These are phyloP conservation scores for Huiozyma sinensis DNA, from an alignment of 805 yeast species.

Conservation along the genomic window DNA sequence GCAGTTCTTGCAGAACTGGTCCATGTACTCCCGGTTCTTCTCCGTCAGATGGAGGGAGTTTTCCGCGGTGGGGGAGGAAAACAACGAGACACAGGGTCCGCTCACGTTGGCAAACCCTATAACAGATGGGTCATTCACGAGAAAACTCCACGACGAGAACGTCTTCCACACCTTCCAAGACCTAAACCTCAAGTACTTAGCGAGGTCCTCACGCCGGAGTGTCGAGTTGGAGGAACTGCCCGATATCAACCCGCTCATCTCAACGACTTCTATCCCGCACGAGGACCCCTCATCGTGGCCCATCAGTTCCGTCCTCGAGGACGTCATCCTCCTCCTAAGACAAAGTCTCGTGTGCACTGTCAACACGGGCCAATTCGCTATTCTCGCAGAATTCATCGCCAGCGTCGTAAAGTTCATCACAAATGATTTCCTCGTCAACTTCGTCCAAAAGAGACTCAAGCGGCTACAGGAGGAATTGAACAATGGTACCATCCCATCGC, in stretches of 20 bases:
- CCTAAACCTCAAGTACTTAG: constrained; percentile 53
- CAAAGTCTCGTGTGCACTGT: constrained; percentile 53
- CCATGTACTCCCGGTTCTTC: constrained; percentile 63
- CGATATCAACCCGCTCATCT: constrained; percentile 31
- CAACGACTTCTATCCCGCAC: constrained; percentile 9
- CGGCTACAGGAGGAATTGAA: constrained; percentile 18
- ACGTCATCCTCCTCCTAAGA: constrained; percentile 62
- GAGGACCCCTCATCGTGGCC: constrained; percentile 35
- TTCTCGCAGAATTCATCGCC: constrained; percentile 22
- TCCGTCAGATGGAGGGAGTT: constrained; percentile 55
- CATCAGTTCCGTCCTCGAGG: constrained; percentile 79
- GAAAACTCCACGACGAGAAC: constrained; percentile 28
- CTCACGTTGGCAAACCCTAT: constrained; percentile 20
- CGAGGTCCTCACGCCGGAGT: constrained; percentile 74
- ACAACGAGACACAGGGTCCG: not conserved
- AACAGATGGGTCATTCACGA: constrained; percentile 16
- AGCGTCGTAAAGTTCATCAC: constrained; percentile 20
- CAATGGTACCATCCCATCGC: constrained; percentile 9
- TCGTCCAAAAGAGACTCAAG: constrained; percentile 21
- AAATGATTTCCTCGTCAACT: constrained; percentile 24
- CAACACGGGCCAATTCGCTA: constrained; percentile 51
- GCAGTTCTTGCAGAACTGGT: constrained; percentile 76
- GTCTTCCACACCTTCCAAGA: constrained; percentile 53
- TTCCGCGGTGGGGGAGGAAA: not conserved
- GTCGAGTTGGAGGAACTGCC: constrained; percentile 73